Evolutionary conservation across 768 basidiomycete species (phyloP), one percentile per base, ranked within the genome.

Genomic region (Collybia nuda): DNA sequence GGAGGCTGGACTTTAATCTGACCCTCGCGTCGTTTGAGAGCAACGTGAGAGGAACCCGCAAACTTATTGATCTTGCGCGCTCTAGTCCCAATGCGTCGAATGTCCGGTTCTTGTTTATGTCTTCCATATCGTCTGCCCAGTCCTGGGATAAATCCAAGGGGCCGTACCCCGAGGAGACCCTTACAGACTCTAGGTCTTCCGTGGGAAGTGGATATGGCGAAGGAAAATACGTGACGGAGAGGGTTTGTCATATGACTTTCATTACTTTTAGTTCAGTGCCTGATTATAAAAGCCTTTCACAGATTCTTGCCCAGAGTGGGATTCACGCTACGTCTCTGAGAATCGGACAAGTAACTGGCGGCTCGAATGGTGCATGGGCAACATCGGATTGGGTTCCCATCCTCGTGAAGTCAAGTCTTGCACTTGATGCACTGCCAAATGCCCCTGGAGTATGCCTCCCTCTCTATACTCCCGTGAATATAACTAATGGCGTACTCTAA

Each of bases 1-100:
- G 71, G 75, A 54, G 63, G 8, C 58, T 78, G 3, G 66, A 78
- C 42, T 76, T 77, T 54, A 75, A 76, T 29, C 52, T 70, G 5
- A 59, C 68, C 0, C 56, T 76, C 2, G 28, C 51, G 0, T 73
- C 73, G 1, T 75, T 68, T 49, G 70, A 76, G 47, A 55, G 67
- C 0, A 64, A 69, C 36, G 50, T 78, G 32, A 62, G 60, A 1
- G 69, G 68, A 3, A 63, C 61, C 2, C 51, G 68, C 21, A 57
- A 65, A 24, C 51, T 73, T 9, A 55, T 73, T 17, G 67, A 72
- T 44, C 59, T 69, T 9, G 59, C 62, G 24, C 52, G 47, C 15
- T 52, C 58, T 6, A 62, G 65, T 1, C 47, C 60, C 0, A 60
- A 51, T 8, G 47, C 49, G 0, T 40, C 52, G 8, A 49, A 38